These are phyloP conservation scores for Arthrinium phaeospermum DNA, from an alignment of 2,329 filamentous ascomycete genomes.

Conservation along the genomic window DNA sequence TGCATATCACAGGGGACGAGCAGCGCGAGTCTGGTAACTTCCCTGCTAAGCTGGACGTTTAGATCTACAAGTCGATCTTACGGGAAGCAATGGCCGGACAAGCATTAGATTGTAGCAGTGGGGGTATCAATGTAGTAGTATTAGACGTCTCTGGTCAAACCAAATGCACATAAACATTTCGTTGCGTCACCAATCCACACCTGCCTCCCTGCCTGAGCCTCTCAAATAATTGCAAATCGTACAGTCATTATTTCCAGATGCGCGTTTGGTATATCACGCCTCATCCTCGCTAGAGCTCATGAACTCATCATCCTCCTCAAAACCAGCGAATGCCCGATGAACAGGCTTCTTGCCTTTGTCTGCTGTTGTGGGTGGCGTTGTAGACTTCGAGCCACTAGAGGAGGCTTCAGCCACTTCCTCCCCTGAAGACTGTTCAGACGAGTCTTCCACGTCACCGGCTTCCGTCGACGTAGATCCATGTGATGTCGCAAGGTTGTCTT, in stretches of 20 bases:
- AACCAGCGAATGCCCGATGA: slow-evolving; percentile 67
- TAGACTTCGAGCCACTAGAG: slow-evolving; percentile 51
- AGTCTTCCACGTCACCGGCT: slow-evolving; percentile 39
- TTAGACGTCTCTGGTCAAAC: slow-evolving; percentile 19
- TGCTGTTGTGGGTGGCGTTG: slow-evolving; percentile 48
- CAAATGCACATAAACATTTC: slow-evolving; percentile 19
- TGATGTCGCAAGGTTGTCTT: slow-evolving; percentile 63
- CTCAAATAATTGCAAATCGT: not conserved
- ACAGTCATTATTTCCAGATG: not conserved
- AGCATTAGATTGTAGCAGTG: slow-evolving; percentile 7
- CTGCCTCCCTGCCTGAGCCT: not conserved
- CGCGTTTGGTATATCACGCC: slow-evolving; percentile 29
- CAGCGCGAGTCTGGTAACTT: slow-evolving; percentile 66
- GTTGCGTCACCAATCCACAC: not conserved
- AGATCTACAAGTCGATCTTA: slow-evolving; percentile 31
- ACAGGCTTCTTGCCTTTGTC: slow-evolving; percentile 46
- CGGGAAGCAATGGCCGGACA: slow-evolving; percentile 12
- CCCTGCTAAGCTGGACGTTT: slow-evolving; percentile 68
- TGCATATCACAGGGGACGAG: slow-evolving; percentile 39
- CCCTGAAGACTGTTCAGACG: slow-evolving; percentile 41
- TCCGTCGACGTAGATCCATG: slow-evolving; percentile 52
- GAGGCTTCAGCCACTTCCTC: slow-evolving; percentile 43
- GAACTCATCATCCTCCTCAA: slow-evolving; percentile 80
- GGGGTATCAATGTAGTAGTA: slow-evolving; percentile 22
- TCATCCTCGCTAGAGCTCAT: slow-evolving; percentile 72